Percentiles rank a stretch among this genome's conserved stretches.
These are phyloP conservation scores for Xanthoconium separans DNA, from an alignment of 1,284 basidiomycete genomes.

Conservation along the genomic window DNA sequence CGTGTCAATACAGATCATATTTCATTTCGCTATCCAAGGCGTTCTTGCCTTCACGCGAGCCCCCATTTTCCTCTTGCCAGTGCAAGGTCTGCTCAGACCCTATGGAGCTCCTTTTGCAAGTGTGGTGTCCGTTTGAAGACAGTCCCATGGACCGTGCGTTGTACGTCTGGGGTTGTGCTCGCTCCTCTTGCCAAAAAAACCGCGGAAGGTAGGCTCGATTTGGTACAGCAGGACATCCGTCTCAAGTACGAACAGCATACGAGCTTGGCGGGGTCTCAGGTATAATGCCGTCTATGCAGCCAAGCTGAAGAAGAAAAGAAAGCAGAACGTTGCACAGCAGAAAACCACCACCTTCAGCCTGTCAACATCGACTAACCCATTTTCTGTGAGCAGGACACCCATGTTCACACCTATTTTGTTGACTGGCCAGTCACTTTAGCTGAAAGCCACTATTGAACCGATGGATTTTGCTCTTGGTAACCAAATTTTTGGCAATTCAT, in stretches of 20 bases:
- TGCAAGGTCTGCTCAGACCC: constrained; percentile 69
- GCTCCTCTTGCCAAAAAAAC: constrained; percentile 65
- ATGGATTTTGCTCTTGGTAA: constrained; percentile 55
- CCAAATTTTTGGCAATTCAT: constrained; percentile 55
- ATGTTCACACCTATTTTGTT: neutral
- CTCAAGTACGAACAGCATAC: constrained; percentile 48
- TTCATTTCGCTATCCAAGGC: constrained; percentile 44
- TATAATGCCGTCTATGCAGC: constrained; percentile 71
- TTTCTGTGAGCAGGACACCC: constrained; percentile 48
- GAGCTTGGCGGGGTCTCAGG: constrained; percentile 73
- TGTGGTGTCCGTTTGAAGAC: constrained; percentile 84
- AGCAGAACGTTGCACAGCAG: constrained; percentile 37
- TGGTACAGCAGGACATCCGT: constrained; percentile 3
- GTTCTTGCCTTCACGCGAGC: constrained; percentile 54
- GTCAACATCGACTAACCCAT: constrained; percentile 57
- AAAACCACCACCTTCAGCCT: constrained; percentile 36
- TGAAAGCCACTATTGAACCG: constrained; percentile 23
- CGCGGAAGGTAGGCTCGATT: constrained; percentile 61
- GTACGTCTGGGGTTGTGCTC: constrained; percentile 79
- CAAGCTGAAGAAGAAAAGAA: constrained; percentile 54
- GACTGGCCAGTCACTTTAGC: constrained; percentile 11
- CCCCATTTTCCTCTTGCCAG: constrained; percentile 52
- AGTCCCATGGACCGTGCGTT: constrained; percentile 79
- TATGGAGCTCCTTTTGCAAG: constrained; percentile 77
- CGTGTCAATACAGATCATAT: constrained; percentile 31